Conservation (phyloP, 345 rosid species). For the Tarenaya hassleriana region DNA sequence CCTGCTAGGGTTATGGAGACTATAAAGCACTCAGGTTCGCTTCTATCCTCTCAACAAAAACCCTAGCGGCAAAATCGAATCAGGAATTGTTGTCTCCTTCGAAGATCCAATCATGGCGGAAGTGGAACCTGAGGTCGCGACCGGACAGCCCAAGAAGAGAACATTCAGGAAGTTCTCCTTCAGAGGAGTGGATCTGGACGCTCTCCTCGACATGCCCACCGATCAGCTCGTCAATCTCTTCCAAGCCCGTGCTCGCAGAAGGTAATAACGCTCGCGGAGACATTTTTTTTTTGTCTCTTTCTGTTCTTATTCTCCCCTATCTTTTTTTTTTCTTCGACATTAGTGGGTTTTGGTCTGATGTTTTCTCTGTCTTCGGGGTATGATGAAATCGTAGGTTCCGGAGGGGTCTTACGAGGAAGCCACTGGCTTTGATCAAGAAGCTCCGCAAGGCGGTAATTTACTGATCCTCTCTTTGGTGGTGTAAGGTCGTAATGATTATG, state of each 20-base stretch:
- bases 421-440: slow-evolving; percentile 54
- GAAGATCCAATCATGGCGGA: slow-evolving; percentile 31
- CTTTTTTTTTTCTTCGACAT: too few relatives aligned
- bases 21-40: too few relatives aligned
- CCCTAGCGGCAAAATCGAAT: too few relatives aligned
- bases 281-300: too few relatives aligned
- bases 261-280: slow-evolving; percentile 24
- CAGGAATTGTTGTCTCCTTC: too few relatives aligned
- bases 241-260: slow-evolving; percentile 59
- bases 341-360: neutral
- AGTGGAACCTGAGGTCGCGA: slow-evolving; percentile 43
- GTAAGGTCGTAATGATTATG: neutral
- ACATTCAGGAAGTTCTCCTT: slow-evolving; percentile 75
- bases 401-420: slow-evolving; percentile 54
- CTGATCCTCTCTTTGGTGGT: neutral
- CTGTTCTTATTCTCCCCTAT: too few relatives aligned
- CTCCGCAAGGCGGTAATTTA: slow-evolving; percentile 44
- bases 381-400: slow-evolving; percentile 36
- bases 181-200: slow-evolving; percentile 73
- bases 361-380: neutral
- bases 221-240: slow-evolving; percentile 61
- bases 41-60: too few relatives aligned
- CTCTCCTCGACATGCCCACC: slow-evolving; percentile 59
- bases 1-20: too few relatives aligned
- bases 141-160: slow-evolving; percentile 47